Evolutionary conservation across 805 yeast species (phyloP).

Genomic region (Kregervanrija fluxuum): DNA sequence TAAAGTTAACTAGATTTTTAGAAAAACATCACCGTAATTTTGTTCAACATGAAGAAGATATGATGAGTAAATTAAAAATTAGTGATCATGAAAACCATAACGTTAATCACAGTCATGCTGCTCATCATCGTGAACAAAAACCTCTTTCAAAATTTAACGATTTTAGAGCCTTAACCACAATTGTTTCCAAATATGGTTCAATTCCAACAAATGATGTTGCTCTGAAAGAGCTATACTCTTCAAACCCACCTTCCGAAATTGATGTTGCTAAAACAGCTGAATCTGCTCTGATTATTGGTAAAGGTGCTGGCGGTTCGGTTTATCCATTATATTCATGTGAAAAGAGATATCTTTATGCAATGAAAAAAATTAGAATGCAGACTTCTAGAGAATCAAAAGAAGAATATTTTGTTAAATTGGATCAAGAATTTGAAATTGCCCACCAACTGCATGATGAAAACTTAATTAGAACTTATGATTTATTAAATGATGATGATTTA

Average conservation of each 20-base stretch:
- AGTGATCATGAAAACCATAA: too few species aligned
- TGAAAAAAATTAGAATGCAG: conserved; percentile 75
- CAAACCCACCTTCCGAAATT: neutral
- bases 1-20: conserved; percentile 11
- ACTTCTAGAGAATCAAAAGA: conserved; percentile 52
- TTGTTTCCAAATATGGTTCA: conserved; percentile 12
- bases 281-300: conserved; percentile 39
- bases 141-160: conserved; percentile 7
- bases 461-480: conserved; percentile 72
- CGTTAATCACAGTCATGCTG: too few species aligned
- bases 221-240: conserved; percentile 4
- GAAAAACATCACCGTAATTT: conserved; percentile 5
- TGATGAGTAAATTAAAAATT: too few species aligned
- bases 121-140: too few species aligned
- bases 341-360: conserved; percentile 60
- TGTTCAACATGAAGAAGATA: too few species aligned
- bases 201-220: conserved; percentile 10
- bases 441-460: conserved; percentile 73
- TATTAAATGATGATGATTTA: conserved; percentile 57
- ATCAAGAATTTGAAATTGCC: conserved; percentile 78
- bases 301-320: conserved; percentile 96
- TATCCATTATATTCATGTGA: conserved; percentile 58
- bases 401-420: conserved; percentile 71
- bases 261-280: conserved; percentile 4
- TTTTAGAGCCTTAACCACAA: conserved; percentile 6